Conservation (phyloP, 495 filamentous ascomycete species). For the Podospora sp. region DNA sequence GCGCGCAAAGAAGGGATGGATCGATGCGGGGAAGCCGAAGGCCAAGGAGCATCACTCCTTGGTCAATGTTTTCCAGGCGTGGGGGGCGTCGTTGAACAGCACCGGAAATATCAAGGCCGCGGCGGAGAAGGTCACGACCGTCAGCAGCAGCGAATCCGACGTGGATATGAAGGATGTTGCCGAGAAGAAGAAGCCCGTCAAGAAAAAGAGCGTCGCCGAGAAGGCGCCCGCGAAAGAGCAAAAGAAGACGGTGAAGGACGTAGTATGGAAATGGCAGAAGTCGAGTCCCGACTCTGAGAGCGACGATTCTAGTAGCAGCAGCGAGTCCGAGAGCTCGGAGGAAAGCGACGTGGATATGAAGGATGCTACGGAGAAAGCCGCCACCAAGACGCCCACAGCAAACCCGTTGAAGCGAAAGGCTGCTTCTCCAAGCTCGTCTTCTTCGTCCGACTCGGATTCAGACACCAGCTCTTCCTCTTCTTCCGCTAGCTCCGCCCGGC, state of each 20-base stretch:
- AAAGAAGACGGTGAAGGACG: too few relatives aligned
- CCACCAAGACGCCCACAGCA: slow-evolving; percentile 26
- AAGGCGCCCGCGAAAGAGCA: too few relatives aligned
- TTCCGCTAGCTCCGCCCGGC: too few relatives aligned
- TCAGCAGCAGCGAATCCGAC: slow-evolving; percentile 55
- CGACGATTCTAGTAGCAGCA: slow-evolving; percentile 42
- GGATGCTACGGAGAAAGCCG: slow-evolving; percentile 40
- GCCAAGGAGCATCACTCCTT: slow-evolving; percentile 43
- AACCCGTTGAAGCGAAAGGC: slow-evolving; percentile 69
- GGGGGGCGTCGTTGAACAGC: slow-evolving; percentile 43
- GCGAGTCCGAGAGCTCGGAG: slow-evolving; percentile 63
- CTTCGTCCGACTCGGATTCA: slow-evolving; percentile 39
- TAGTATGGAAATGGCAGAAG: too few relatives aligned
- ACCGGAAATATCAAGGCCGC: slow-evolving; percentile 35
- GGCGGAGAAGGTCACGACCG: slow-evolving; percentile 42
- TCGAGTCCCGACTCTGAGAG: slow-evolving; percentile 2
- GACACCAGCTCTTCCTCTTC: slow-evolving; percentile 34
- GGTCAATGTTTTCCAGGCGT: slow-evolving; percentile 48
- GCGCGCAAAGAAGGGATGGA: slow-evolving; percentile 50
- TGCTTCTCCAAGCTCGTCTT: slow-evolving; percentile 48
- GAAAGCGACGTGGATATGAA: slow-evolving; percentile 35
- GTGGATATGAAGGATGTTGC: slow-evolving; percentile 49
- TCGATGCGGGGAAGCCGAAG: slow-evolving; percentile 32
- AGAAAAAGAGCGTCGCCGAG: too few relatives aligned
- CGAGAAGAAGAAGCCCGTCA: too few relatives aligned